These are phyloP conservation scores for Cyamopsis tetragonoloba DNA, from an alignment of 306 rosid species.

Conservation along the genomic window DNA sequence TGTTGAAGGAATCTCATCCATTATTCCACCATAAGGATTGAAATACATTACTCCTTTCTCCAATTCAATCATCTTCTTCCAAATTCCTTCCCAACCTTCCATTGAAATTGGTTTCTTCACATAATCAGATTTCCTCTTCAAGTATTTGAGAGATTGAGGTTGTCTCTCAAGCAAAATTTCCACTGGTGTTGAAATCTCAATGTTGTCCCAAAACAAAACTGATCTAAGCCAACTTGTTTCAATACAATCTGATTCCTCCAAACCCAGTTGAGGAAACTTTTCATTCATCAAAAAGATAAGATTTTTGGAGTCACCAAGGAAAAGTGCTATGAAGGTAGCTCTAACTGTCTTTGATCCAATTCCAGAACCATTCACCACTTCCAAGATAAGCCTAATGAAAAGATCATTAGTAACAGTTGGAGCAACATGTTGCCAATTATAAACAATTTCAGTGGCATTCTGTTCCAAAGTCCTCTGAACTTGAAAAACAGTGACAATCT, in stretches of 20 bases:
- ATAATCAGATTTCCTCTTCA: conserved; percentile 59
- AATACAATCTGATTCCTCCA: conserved; percentile 39
- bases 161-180: conserved; percentile 42
- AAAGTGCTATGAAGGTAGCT: conserved; percentile 36
- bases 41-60: conserved; percentile 27
- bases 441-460: conserved; percentile 36
- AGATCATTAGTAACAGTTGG: conserved; percentile 37
- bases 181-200: conserved; percentile 18
- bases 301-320: conserved; percentile 45
- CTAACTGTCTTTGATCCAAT: conserved; percentile 35
- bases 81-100: conserved; percentile 39
- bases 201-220: conserved; percentile 44
- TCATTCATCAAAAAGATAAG: conserved; percentile 38
- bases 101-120: conserved; percentile 46
- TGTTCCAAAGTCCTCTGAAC: conserved; percentile 38
- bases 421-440: conserved; percentile 49
- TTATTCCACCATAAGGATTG: conserved; percentile 67
- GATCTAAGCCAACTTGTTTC: conserved; percentile 55
- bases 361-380: conserved; percentile 30
- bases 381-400: conserved; percentile 49
- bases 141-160: conserved; percentile 28
- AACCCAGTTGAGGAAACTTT: conserved; percentile 48
- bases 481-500: conserved; percentile 45
- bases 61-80: conserved; percentile 59
- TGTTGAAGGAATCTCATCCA: conserved; percentile 47